A percentile compares a stretch with the other conserved stretches of the same genome.
Evolutionary conservation across 2,329 filamentous ascomycete species (phyloP).

Genomic region (Coniochaeta sp.): DNA sequence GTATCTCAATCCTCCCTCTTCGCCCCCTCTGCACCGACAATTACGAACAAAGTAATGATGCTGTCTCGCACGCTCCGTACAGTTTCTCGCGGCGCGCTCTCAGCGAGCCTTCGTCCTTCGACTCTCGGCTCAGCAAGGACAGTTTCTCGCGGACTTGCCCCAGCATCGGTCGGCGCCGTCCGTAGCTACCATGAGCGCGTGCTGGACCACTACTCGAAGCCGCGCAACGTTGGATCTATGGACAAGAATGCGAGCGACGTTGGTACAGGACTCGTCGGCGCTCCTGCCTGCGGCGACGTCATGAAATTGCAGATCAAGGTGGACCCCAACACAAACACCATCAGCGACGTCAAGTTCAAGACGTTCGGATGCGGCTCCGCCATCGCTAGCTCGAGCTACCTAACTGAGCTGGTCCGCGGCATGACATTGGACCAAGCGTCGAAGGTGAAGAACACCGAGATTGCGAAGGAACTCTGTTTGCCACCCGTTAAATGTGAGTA

Average conservation of each 20-base stretch:
- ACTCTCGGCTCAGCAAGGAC: conserved; percentile 19
- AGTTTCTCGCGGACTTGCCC: conserved; percentile 31
- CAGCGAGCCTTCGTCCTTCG: conserved; percentile 27
- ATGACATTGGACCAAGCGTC: conserved; percentile 95
- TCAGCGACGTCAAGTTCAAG: conserved; percentile 95
- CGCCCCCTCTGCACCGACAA: neutral
- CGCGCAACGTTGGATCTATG: conserved; percentile 49
- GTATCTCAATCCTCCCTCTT: neutral
- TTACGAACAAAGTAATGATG: conserved; percentile 24
- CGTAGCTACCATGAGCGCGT: conserved; percentile 50
- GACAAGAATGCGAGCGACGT: conserved; percentile 74
- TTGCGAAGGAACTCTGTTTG: conserved; percentile 89
- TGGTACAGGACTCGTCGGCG: conserved; percentile 83
- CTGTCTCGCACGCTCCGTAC: conserved; percentile 37
- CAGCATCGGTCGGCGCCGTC: conserved; percentile 29
- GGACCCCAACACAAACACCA: conserved; percentile 79
- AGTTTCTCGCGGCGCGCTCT: conserved; percentile 34
- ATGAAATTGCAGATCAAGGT: conserved; percentile 94
- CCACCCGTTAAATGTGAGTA: conserved; percentile 76
- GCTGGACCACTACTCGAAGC: conserved; percentile 59
- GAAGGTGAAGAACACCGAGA: conserved; percentile 93
- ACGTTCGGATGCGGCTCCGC: conserved; percentile 76
- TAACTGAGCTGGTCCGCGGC: conserved; percentile 89
- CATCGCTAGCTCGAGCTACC: conserved; percentile 88
- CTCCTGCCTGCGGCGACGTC: conserved; percentile 86